These are phyloP conservation scores for Podosphaera aphanis DNA, from an alignment of 2,329 filamentous ascomycete genomes.

Conservation along the genomic window DNA sequence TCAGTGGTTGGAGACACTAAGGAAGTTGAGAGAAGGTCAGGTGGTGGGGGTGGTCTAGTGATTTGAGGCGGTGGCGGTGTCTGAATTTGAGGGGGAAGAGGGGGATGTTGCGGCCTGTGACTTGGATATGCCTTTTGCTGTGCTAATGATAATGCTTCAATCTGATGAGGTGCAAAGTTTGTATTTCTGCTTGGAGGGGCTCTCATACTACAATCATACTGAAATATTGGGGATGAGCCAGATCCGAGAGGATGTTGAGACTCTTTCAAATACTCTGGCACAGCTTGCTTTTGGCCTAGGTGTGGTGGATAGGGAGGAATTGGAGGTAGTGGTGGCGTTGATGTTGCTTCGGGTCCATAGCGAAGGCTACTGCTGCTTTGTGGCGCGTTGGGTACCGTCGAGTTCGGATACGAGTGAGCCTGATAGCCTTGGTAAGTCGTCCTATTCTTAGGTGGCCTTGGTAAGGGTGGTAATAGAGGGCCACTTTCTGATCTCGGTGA, in stretches of 20 bases:
- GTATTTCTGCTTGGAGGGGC: no score
- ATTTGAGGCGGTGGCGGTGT: constrained; percentile 15
- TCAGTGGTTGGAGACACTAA: constrained; percentile 27
- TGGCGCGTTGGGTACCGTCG: constrained; percentile 6
- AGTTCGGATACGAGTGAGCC: constrained; percentile 3
- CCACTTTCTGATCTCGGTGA: constrained; percentile 10
- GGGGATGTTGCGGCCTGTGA: constrained; percentile 12
- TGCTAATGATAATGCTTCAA: no score
- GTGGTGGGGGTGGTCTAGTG: constrained; percentile 15
- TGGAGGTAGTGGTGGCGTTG: no score
- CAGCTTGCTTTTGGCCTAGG: constrained; percentile 8
- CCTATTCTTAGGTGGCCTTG: constrained; percentile 6
- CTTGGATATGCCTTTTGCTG: constrained; percentile 6
- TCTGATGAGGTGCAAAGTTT: no score
- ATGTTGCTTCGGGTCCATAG: constrained; percentile 8
- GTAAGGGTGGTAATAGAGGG: constrained; percentile 16
- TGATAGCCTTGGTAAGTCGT: constrained; percentile 8
- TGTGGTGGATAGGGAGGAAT: constrained; percentile 14
- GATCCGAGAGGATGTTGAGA: constrained; percentile 2
- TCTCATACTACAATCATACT: no score
- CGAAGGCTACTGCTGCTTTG: constrained; percentile 15
- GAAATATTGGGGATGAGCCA: no score
- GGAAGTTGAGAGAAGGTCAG: constrained; percentile 31
- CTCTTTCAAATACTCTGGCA: no score
- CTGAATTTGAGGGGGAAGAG: constrained; percentile 8